These are phyloP conservation scores for Sclerotiophoma versabilis DNA, from an alignment of 2,329 filamentous ascomycete species.

Conservation along the genomic window DNA sequence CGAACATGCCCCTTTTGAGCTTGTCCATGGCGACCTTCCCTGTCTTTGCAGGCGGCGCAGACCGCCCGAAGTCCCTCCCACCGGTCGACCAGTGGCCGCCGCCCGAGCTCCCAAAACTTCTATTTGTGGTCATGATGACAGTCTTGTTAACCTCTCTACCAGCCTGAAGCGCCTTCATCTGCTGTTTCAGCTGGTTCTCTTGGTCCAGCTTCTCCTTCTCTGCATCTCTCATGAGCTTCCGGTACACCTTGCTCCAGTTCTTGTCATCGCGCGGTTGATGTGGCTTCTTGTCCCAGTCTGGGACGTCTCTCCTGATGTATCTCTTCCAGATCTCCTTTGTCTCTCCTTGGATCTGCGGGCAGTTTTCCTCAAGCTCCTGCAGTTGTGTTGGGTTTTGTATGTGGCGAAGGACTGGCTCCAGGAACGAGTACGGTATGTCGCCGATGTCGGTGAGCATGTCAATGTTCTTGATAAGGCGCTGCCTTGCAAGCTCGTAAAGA, in stretches of 20 bases:
- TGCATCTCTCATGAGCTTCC: conserved; percentile 52
- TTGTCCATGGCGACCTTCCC: conserved; percentile 48
- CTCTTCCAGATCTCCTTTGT: conserved; percentile 78
- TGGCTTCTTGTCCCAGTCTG: conserved; percentile 68
- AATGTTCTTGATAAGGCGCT: conserved; percentile 52
- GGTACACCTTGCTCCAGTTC: conserved; percentile 81
- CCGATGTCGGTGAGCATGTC: conserved; percentile 71
- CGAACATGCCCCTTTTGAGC: conserved; percentile 42
- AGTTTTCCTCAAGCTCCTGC: conserved; percentile 72
- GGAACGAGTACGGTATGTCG: conserved; percentile 70
- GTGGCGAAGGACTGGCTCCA: conserved; percentile 72
- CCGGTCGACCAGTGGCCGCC: conserved; percentile 26
- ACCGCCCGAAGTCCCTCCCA: conserved; percentile 34
- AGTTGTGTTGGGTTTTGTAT: conserved; percentile 79
- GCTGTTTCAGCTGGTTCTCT: conserved; percentile 40
- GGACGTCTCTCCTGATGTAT: conserved; percentile 81
- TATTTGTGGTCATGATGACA: conserved; percentile 37
- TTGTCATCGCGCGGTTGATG: conserved; percentile 68
- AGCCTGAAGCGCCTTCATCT: conserved; percentile 42
- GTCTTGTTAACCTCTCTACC: conserved; percentile 42
- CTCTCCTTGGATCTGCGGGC: conserved; percentile 75
- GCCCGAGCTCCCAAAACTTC: conserved; percentile 30
- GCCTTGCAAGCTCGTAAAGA: conserved; percentile 50
- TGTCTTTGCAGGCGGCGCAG: conserved; percentile 42
- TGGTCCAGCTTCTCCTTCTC: conserved; percentile 46